Conservation (phyloP, 352 stramenopile species). For the Pythium scleroteichum region DNA sequence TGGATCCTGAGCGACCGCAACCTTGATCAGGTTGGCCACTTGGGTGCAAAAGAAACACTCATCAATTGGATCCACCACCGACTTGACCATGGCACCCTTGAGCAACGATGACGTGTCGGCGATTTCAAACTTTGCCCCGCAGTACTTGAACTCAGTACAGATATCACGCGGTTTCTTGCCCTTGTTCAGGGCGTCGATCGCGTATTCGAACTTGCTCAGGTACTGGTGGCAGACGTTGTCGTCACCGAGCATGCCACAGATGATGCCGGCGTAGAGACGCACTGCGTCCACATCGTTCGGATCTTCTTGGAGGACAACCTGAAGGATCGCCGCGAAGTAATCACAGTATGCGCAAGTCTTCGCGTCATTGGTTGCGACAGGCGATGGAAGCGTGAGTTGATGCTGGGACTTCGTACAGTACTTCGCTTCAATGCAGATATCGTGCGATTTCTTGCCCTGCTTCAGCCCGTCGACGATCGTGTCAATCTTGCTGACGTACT, state of each 20-base stretch:
- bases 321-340: conserved; percentile 57
- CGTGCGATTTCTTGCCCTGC: conserved; percentile 56
- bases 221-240: conserved; percentile 70
- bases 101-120: conserved; percentile 13
- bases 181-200: conserved; percentile 64
- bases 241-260: conserved; percentile 67
- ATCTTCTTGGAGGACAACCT: conserved; percentile 62
- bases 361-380: conserved; percentile 7
- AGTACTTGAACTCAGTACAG: conserved; percentile 62
- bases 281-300: conserved; percentile 55
- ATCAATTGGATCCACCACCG: conserved; percentile 11
- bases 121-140: conserved; percentile 24
- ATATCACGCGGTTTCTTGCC: conserved; percentile 69
- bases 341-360: conserved; percentile 66
- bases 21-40: conserved; percentile 51
- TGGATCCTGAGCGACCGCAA: conserved; percentile 55
- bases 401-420: conserved; percentile 34
- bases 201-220: conserved; percentile 61
- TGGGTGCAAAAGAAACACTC: conserved; percentile 77
- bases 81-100: conserved; percentile 15
- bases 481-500: conserved; percentile 69
- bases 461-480: conserved; percentile 61
- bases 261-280: conserved; percentile 69
- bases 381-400: conserved; percentile 1
- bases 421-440: conserved; percentile 57